These are phyloP conservation scores for Schwanniomyces vanrijiae DNA, from an alignment of 805 yeast genomes.

Conservation along the genomic window DNA sequence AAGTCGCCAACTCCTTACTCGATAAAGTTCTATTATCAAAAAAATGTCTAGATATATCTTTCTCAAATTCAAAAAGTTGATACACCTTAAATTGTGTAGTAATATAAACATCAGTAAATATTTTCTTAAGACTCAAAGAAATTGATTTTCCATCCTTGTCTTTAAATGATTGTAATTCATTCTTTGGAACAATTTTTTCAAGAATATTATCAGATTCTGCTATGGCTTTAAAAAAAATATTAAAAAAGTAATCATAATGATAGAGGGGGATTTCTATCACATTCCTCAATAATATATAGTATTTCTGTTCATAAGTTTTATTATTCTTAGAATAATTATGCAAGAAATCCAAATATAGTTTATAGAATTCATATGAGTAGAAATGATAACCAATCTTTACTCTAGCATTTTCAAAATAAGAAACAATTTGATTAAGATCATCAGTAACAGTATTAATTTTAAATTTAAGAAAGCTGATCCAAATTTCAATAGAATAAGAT, in stretches of 20 bases:
- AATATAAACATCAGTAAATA: constrained; percentile 52
- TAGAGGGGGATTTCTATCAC: constrained; percentile 57
- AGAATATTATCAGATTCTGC: constrained; percentile 16
- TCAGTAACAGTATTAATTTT: constrained; percentile 29
- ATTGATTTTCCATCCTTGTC: constrained; percentile 26
- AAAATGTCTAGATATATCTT: constrained; percentile 35
- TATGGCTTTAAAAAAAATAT: constrained; percentile 32
- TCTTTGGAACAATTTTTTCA: constrained; percentile 16
- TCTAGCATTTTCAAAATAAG: constrained; percentile 49
- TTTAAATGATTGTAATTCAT: constrained; percentile 13
- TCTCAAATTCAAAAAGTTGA: constrained; percentile 52
- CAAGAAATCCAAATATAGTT: constrained; percentile 45
- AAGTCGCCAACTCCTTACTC: constrained; percentile 51
- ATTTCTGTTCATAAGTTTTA: constrained; percentile 28
- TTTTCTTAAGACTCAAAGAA: constrained; percentile 41
- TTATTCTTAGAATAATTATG: constrained; percentile 27
- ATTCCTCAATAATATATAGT: constrained; percentile 45
- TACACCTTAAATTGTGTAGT: constrained; percentile 54
- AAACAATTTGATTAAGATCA: constrained; percentile 27
- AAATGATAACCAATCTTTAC: constrained; percentile 51
- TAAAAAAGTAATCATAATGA: constrained; percentile 50
- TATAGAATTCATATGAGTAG: constrained; percentile 51
- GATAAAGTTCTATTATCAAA: constrained; percentile 33
- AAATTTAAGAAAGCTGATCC: constrained; percentile 51
- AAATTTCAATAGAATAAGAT: constrained; percentile 47